A percentile compares a stretch with the other conserved stretches of the same genome.
Evolutionary conservation across 2,329 filamentous ascomycete genomes (phyloP).

Genomic region (Cladobotryum protrusum): DNA sequence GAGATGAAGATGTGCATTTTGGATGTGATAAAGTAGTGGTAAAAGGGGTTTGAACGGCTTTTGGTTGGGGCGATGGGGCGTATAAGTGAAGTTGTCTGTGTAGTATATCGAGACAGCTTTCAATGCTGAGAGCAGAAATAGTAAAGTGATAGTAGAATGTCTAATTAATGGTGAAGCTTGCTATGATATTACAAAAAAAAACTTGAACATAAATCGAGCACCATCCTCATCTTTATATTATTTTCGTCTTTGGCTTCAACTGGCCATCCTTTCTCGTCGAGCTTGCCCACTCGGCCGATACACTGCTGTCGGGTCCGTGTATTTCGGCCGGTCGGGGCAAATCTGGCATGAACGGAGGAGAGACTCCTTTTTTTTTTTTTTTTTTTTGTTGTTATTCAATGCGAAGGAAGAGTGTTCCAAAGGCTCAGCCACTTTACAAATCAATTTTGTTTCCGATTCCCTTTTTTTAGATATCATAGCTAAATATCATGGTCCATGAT

Average conservation of each 20-base stretch:
- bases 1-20: constrained; percentile 42
- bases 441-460: too few species aligned
- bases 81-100: neutral
- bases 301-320: constrained; percentile 17
- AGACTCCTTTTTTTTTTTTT: too few species aligned
- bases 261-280: neutral
- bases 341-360: neutral
- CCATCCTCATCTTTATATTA: neutral
- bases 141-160: too few species aligned
- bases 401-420: too few species aligned
- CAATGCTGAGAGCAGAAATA: too few species aligned
- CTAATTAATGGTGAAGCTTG: too few species aligned
- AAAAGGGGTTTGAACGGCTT: neutral
- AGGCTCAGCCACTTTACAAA: too few species aligned
- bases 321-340: neutral
- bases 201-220: neutral
- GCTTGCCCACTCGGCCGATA: constrained; percentile 19
- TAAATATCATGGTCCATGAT: too few species aligned
- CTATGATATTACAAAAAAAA: too few species aligned
- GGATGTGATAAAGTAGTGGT: neutral
- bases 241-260: neutral
- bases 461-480: too few species aligned
- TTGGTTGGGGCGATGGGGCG: constrained; percentile 18
- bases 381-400: too few species aligned
- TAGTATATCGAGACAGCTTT: neutral